Evolutionary conservation across 129 eudicot genomes (phyloP), one percentile per base, ranked within the genome.

Genomic region (Tagetes erecta): DNA sequence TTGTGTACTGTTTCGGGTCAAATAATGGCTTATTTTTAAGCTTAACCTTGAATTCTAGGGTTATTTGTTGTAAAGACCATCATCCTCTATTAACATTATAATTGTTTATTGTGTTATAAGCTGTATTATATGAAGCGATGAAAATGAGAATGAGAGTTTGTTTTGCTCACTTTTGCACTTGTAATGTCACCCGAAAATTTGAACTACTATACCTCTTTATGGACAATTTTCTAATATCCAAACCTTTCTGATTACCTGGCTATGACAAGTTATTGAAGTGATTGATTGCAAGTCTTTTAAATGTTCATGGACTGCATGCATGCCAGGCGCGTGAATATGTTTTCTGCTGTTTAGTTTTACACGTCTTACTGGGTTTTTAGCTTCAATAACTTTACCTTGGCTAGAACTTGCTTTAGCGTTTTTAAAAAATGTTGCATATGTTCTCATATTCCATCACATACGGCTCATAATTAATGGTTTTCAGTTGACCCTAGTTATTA

Each of bases 241-340:
- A 37, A 51, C 59, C 34, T 12, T 8, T 38, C 50, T 52, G 49
- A 51, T 71, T 36, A 10, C 64, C 2, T 20, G 50, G 39, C 8
- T 5, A 39, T 71, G 75, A 70, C 38, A 52, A 37, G 64, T 53
- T 27, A 20, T 20, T 71, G 12, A 69, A 50, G 62, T 50, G 13
- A 50, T 69, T 59, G 52, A 5, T 27, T 38, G 52, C 75, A 51
- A 50, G n/a, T 37, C 27, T 27, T 13, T 35, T 51, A 3, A 20
- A 20, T 34, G 75, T 64, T 50, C 37, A 64, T 3, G 30, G 53
- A 20, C 27, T 64, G 8, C 6, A 12, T 64, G 46, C 40, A 53
- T 53, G 35, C 56, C n/a, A 20, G 27, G 27, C n/a, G 55, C 5
- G 1, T 50, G 35, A 5, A 20, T 6, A 53, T 14, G 7, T 34